Evolutionary conservation across 768 basidiomycete genomes (phyloP).

Genomic region (Xerocomus brunneocitrinus): DNA sequence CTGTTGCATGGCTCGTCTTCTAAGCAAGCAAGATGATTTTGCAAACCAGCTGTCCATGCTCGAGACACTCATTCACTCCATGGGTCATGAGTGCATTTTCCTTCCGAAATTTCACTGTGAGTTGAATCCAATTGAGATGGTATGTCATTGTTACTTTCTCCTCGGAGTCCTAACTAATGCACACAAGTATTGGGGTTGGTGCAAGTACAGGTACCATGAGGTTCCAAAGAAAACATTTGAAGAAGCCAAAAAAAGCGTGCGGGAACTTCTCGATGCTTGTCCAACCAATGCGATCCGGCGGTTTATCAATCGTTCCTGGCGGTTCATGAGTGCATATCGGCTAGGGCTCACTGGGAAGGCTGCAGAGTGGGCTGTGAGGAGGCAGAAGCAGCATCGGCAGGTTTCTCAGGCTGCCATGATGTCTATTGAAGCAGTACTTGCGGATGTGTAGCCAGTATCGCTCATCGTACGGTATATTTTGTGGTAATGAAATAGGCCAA

Average conservation of each 20-base stretch:
- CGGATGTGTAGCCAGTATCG: too few species aligned
- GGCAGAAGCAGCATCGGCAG: not conserved
- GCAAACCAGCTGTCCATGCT: not conserved
- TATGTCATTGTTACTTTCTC: not conserved
- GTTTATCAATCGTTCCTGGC: not conserved
- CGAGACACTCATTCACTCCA: not conserved
- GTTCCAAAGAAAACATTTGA: not conserved
- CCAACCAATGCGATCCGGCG: not conserved
- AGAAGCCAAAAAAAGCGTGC: not conserved
- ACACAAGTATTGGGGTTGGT: not conserved
- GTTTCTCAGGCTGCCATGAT: not conserved
- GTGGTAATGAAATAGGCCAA: too few species aligned
- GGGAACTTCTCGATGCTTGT: not conserved
- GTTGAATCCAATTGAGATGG: not conserved
- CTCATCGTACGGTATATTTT: too few species aligned
- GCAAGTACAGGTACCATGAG: not conserved
- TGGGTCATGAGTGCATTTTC: not conserved
- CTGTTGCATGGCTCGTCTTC: too few species aligned
- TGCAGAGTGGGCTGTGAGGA: not conserved
- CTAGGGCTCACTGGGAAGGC: not conserved
- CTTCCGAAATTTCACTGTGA: not conserved
- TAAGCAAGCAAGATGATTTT: too few species aligned
- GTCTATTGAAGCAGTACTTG: not conserved
- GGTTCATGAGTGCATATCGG: not conserved
- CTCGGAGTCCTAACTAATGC: not conserved